Conservation (phyloP, 2,329 filamentous ascomycete species). For the Tolypocladium paradoxum region DNA sequence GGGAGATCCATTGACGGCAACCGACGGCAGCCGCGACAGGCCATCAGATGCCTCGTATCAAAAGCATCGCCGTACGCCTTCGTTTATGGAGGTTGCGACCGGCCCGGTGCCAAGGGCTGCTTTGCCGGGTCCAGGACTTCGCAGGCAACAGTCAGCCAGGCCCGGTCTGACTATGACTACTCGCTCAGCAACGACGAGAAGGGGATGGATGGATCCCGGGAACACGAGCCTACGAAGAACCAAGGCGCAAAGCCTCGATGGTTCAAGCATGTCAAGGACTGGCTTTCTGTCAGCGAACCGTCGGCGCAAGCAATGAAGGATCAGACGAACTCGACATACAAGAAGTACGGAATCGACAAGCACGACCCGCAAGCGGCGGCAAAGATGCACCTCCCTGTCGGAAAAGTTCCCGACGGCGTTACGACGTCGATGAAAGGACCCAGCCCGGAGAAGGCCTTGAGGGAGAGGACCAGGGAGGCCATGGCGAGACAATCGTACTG, state of each 20-base stretch:
- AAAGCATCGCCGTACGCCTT: not conserved
- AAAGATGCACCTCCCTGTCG: constrained; percentile 35
- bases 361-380: constrained; percentile 31
- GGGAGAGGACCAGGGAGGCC: constrained; percentile 22
- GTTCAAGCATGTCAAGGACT: constrained; percentile 34
- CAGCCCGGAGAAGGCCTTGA: constrained; percentile 33
- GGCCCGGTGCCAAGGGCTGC: not conserved
- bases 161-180: not conserved
- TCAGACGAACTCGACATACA: constrained; percentile 31
- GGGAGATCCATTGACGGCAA: not conserved
- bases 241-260: constrained; percentile 23
- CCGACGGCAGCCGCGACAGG: not conserved
- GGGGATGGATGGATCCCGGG: not conserved
- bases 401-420: constrained; percentile 31
- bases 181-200: not conserved
- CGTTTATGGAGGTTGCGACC: not conserved
- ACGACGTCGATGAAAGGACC: constrained; percentile 35
- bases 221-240: constrained; percentile 5
- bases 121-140: not conserved
- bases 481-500: constrained; percentile 17
- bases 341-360: constrained; percentile 30
- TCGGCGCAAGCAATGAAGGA: constrained; percentile 36
- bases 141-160: not conserved
- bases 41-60: not conserved
- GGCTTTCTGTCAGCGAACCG: constrained; percentile 38